A percentile compares a stretch with the other conserved stretches of the same genome.
phyloP scores from a whole-genome alignment of 2,329 filamentous ascomycete species.

The Blastomyces silverae region DNA sequence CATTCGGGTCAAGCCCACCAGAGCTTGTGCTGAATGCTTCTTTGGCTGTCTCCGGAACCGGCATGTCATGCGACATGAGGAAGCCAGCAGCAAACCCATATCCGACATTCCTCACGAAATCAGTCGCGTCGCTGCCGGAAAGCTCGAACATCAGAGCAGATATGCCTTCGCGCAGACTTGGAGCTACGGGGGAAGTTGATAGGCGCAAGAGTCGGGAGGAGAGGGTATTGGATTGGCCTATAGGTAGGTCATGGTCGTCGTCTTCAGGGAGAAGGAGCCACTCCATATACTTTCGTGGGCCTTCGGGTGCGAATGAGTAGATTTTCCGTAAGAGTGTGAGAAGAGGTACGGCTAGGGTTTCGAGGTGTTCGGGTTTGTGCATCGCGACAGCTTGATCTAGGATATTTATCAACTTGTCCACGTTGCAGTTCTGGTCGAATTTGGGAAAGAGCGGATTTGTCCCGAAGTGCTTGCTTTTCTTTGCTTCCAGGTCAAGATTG shows the following conservation, averaged over 20 bases:
- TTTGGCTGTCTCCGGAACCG: constrained; percentile 61
- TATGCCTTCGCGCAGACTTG: constrained; percentile 66
- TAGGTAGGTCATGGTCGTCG: constrained; percentile 65
- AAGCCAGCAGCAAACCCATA: constrained; percentile 93
- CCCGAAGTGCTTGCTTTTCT: constrained; percentile 42
- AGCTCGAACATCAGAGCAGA: constrained; percentile 79
- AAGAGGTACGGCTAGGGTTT: constrained; percentile 63
- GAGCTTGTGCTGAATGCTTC: constrained; percentile 45
- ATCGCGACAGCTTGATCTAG: constrained; percentile 58
- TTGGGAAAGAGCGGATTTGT: constrained; percentile 60
- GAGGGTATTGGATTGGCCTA: constrained; percentile 68
- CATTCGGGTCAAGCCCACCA: constrained; percentile 35
- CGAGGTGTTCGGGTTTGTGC: constrained; percentile 64
- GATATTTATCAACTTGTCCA: constrained; percentile 61
- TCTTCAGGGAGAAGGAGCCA: constrained; percentile 65
- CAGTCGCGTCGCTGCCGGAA: constrained; percentile 69
- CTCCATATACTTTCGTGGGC: constrained; percentile 58
- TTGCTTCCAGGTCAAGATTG: constrained; percentile 62
- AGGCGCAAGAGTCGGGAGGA: constrained; percentile 70
- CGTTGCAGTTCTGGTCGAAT: constrained; percentile 52
- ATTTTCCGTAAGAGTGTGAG: constrained; percentile 66
- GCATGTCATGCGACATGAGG: constrained; percentile 74
- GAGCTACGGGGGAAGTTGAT: constrained; percentile 64
- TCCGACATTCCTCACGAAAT: constrained; percentile 83
- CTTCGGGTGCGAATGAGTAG: constrained; percentile 60